Evolutionary conservation across 2,329 filamentous ascomycete genomes (phyloP), one percentile per base, ranked within the genome.

Genomic region (Coniochaeta pulveracea): DNA sequence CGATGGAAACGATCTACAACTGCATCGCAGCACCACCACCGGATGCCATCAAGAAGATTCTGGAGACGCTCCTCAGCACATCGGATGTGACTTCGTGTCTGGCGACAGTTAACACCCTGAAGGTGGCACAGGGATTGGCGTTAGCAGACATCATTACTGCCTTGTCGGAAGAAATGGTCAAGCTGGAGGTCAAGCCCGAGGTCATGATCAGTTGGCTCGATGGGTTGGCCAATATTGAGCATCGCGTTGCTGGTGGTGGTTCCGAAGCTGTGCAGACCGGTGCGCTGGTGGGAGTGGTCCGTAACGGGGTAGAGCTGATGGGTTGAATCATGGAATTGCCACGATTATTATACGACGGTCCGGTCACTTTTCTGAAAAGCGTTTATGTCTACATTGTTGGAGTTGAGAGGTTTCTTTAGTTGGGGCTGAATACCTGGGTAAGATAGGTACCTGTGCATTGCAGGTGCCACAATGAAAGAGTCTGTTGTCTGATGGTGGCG

Each of bases 1-100:
- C 95, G 44, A 94, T 83, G 22, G 82, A 94, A 52, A 85, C 84
- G 6, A 96, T 98, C 50, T 98, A 95, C 66, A 88, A 86, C 57
- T 98, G 91, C 57, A 93, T 98, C 51, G 91, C 91, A 7, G 89
- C 89, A 2, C 91, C 91, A 4, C 88, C 93, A 44, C 91, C 91
- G 1, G 76, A 80, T 16, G 89, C 94, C 47, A 85, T 96, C 49
- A 70, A 74, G 43, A 76, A 82, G 46, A 96, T 98, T 34, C 68
- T 88, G 43, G 72, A 80, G 43, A 93, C 85, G 1, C 68, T 98
- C 19, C 71, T 96, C 18, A 77, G 72, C 35, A 95, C 84, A 2
- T 73, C 76, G 34, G 89, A 98, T 50, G 83, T 98, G 31, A 93
- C 83, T 2, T 85, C 83, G 21, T 95, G 89, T 51, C 66, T 98